These are phyloP conservation scores for Coemansia sp. DNA, from an alignment of 192 early-diverging fungal species.

Conservation along the genomic window DNA sequence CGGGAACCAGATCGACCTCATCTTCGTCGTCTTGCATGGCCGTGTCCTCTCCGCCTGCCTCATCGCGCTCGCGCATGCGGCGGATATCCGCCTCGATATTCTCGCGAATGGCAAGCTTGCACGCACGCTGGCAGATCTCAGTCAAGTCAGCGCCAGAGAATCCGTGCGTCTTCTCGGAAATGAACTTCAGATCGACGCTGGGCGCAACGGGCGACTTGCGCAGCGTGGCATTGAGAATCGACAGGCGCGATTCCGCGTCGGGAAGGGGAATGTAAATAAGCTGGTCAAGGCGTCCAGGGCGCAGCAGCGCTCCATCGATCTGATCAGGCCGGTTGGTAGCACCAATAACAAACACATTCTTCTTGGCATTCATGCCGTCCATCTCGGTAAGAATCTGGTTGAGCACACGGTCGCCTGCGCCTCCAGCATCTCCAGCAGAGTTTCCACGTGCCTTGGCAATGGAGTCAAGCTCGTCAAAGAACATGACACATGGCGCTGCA, in stretches of 20 bases:
- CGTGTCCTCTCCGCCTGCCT: constrained; percentile 71
- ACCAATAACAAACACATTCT: constrained; percentile 99
- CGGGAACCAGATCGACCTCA: constrained; percentile 79
- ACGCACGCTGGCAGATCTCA: constrained; percentile 97
- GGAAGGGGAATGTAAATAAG: constrained; percentile 97
- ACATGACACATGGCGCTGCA: constrained; percentile 98
- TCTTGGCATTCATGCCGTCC: constrained; percentile 99
- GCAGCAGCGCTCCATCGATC: constrained; percentile 94
- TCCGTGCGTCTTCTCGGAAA: constrained; percentile 88
- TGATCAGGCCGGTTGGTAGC: constrained; percentile 99
- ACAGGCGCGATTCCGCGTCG: constrained; percentile 81
- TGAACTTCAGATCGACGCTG: constrained; percentile 76
- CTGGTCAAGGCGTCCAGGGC: constrained; percentile 98
- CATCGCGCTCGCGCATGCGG: constrained; percentile 70
- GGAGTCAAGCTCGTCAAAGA: constrained; percentile 99
- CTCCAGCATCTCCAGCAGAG: constrained; percentile 78
- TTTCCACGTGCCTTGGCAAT: constrained; percentile 93
- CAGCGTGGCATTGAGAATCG: constrained; percentile 81
- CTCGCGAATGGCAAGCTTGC: constrained; percentile 96
- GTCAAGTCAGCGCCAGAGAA: constrained; percentile 98
- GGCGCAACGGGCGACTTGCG: constrained; percentile 89
- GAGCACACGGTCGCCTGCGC: constrained; percentile 95
- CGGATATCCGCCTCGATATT: constrained; percentile 87
- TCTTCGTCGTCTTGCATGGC: constrained; percentile 72
- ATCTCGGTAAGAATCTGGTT: constrained; percentile 99